Conservation (phyloP, 179 eudicot genomes). For the Silene coronaria region DNA sequence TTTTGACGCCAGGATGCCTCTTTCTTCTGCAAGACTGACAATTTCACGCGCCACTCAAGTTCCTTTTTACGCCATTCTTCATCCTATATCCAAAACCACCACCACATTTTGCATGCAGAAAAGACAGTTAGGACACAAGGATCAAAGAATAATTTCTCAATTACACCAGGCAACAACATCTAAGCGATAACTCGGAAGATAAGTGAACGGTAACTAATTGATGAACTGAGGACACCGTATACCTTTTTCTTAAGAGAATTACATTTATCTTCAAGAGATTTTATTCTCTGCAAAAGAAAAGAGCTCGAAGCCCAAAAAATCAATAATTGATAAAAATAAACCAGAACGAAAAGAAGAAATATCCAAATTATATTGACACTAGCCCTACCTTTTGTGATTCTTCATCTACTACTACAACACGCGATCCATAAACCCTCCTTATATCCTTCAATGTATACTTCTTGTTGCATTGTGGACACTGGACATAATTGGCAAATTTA, state of each 20-base stretch:
- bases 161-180: neutral
- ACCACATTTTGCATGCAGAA: neutral
- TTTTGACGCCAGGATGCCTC: conserved; percentile 49
- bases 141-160: neutral
- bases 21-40: conserved; percentile 43
- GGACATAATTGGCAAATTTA: conserved; percentile 15
- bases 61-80: conserved; percentile 52
- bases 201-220: neutral
- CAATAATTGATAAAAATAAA: neutral
- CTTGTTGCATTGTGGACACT: conserved; percentile 96
- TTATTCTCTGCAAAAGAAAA: conserved; percentile 51
- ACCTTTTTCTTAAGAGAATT: conserved; percentile 62
- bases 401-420: conserved; percentile 60
- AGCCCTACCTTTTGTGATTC: conserved; percentile 58
- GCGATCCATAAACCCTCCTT: conserved; percentile 71
- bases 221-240: conserved; percentile 16
- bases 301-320: conserved; percentile 1
- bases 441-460: conserved; percentile 62
- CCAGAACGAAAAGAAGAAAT: neutral
- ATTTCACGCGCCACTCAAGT: conserved; percentile 45
- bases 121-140: neutral
- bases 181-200: neutral
- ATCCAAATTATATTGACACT: neutral
- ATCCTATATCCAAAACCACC: conserved; percentile 34
- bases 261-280: conserved; percentile 66